A percentile compares a stretch with the other conserved stretches of the same genome.
Evolutionary conservation across 2,329 filamentous ascomycete species (phyloP).

Genomic region (Talaromyces funiculosus): DNA sequence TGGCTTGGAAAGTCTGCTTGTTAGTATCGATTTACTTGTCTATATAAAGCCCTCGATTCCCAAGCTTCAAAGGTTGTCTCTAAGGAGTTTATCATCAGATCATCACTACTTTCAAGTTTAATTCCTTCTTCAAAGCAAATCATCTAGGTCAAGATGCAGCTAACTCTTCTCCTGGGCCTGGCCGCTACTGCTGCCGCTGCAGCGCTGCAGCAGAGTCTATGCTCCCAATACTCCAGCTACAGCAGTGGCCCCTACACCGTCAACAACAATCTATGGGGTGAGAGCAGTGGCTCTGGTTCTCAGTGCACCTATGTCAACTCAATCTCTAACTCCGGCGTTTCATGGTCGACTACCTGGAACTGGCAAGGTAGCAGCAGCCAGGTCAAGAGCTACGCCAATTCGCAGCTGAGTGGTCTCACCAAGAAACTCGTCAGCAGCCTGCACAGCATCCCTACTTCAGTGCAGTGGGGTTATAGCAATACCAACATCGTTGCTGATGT

Average conservation of each 20-base stretch:
- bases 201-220: slow-evolving; percentile 24
- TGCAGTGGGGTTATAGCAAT: slow-evolving; percentile 46
- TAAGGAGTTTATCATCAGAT: background rate
- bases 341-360: slow-evolving; percentile 40
- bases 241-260: slow-evolving; percentile 37
- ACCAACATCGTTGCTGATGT: slow-evolving; percentile 49
- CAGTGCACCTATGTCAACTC: slow-evolving; percentile 37
- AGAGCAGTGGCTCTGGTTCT: slow-evolving; percentile 27
- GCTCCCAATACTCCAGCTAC: slow-evolving; percentile 28
- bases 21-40: background rate
- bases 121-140: background rate
- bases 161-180: background rate
- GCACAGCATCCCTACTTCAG: slow-evolving; percentile 36
- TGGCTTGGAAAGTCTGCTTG: background rate
- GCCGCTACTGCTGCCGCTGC: background rate
- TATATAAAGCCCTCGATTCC: background rate
- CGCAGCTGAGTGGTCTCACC: slow-evolving; percentile 24
- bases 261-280: slow-evolving; percentile 48
- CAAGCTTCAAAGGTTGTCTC: background rate
- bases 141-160: background rate
- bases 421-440: slow-evolving; percentile 25
- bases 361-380: slow-evolving; percentile 32
- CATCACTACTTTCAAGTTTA: background rate
- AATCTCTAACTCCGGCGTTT: slow-evolving; percentile 22
- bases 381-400: slow-evolving; percentile 43